Conservation (phyloP, 2,329 filamentous ascomycete species). For the Microcyclospora pomicola region DNA sequence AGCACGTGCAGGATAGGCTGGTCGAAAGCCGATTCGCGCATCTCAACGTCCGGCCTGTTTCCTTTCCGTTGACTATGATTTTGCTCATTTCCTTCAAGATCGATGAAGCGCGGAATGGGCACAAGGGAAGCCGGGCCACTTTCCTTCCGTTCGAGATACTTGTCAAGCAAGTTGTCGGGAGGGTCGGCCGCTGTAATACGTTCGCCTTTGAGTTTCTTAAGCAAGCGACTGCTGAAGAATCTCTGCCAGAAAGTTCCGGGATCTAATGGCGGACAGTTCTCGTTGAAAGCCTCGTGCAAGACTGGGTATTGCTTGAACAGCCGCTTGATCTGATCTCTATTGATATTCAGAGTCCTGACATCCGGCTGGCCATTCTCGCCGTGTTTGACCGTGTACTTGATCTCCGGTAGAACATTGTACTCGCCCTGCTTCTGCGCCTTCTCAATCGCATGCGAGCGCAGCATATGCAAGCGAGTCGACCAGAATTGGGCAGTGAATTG, state of each 20-base stretch:
- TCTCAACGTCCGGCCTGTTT: conserved; percentile 79
- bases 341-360: conserved; percentile 68
- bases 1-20: conserved; percentile 82
- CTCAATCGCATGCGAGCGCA: conserved; percentile 85
- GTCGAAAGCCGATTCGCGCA: conserved; percentile 59
- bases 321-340: conserved; percentile 79
- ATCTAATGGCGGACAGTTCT: conserved; percentile 56
- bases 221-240: conserved; percentile 82
- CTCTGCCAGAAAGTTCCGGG: conserved; percentile 82
- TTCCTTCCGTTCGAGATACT: conserved; percentile 61
- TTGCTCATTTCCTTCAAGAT: conserved; percentile 87
- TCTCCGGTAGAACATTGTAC: conserved; percentile 84
- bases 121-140: conserved; percentile 36
- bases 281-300: conserved; percentile 80
- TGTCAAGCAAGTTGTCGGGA: conserved; percentile 68
- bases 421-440: conserved; percentile 71
- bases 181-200: conserved; percentile 65
- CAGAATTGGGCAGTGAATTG: conserved; percentile 91
- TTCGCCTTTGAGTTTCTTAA: conserved; percentile 85
- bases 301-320: conserved; percentile 90
- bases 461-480: conserved; percentile 71
- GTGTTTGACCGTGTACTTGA: conserved; percentile 42
- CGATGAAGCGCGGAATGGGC: conserved; percentile 75
- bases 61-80: conserved; percentile 79
- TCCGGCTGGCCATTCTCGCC: conserved; percentile 46